phyloP scores from a whole-genome alignment of 73 alveolate species.

The Symbiodinium pilosum region DNA sequence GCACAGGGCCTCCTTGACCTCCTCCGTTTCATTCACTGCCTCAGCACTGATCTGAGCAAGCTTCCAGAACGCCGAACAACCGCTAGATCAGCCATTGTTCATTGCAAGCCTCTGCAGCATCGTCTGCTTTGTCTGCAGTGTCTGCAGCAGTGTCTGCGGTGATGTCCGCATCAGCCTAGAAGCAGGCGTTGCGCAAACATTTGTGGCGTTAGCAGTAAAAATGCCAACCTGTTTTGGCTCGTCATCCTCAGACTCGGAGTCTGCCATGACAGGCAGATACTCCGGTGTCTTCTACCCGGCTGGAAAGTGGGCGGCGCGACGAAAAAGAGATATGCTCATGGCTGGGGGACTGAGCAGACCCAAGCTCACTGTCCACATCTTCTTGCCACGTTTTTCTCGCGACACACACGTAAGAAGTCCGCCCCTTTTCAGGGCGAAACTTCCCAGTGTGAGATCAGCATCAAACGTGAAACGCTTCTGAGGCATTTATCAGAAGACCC shows the following conservation, averaged over 20 bases:
- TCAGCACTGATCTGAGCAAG: too few species aligned
- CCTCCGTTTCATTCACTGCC: background rate
- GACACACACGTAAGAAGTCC: background rate
- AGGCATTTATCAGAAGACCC: background rate
- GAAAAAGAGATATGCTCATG: too few species aligned
- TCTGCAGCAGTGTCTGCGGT: background rate
- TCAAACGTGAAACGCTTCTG: background rate
- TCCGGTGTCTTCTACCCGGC: background rate
- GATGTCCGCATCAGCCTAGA: background rate
- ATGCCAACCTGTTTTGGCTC: background rate
- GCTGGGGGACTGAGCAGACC: too few species aligned
- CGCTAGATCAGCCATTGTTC: too few species aligned
- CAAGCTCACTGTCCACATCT: too few species aligned
- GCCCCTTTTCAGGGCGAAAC: slow-evolving; percentile 23
- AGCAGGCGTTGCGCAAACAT: too few species aligned
- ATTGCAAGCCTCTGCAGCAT: too few species aligned
- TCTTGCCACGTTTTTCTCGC: background rate
- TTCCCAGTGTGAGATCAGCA: background rate
- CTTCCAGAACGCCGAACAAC: too few species aligned
- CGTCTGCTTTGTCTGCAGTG: background rate
- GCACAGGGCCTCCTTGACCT: background rate
- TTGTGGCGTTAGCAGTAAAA: background rate
- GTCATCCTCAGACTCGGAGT: slow-evolving; percentile 78
- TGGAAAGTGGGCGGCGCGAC: background rate
- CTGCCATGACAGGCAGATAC: slow-evolving; percentile 88